Base-by-base conservation (phyloP, 2,329 filamentous ascomycete genomes). In the Claviceps arundinis region DNA sequence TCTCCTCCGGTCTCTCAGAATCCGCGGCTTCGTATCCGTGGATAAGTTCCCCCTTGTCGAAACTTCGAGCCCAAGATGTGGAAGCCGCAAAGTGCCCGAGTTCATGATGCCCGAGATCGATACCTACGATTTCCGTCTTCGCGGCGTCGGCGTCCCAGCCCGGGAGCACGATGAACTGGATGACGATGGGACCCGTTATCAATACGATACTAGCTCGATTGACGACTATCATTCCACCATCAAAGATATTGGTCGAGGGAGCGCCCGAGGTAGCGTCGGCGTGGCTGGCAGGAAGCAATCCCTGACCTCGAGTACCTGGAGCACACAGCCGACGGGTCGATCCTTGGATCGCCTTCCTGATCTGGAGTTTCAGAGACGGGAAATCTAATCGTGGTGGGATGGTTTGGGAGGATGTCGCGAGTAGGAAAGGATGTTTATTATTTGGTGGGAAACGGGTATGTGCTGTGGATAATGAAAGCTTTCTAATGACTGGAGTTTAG, bases 1-100 rank as follows among this genome's bases (percentile, higher is more conserved):
- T 4, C 67, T 80, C 1, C 69, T 80, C 38, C 73, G 75, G 38
- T 64, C 65, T n/a, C 67, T 71, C 64, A 69, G 64, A 55, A 61
- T 78, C 13, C 68, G 58, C 22, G 75, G 74, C 6, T 78, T 78
- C 58, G 65, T 67, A 4, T 67, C 71, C 0, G 70, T 67, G 41
- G 65, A 67, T 46, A 61, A 59, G 49, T 68, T 67, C 4, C 63
- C 64, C 19, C 67, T 60, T 24, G 60, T 55, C 30, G 65, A 56
- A 34, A 58, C 59, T 13, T 65, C 64, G 26, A 57, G 50, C 16
- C 53, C 57, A 16, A 45, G 51, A 43, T 61, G 58, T 4, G 62
- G 61, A 41, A 64, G 61, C 41, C 55, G 59, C 40, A 62, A 59
- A 34, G 44, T 42, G 9, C 45, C 42, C 16, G 38, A 54, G 37